Percentiles rank a stretch among this genome's conserved stretches.
phyloP scores from a whole-genome alignment of 345 rosid genomes.

The Gossypium rotundifolium region DNA sequence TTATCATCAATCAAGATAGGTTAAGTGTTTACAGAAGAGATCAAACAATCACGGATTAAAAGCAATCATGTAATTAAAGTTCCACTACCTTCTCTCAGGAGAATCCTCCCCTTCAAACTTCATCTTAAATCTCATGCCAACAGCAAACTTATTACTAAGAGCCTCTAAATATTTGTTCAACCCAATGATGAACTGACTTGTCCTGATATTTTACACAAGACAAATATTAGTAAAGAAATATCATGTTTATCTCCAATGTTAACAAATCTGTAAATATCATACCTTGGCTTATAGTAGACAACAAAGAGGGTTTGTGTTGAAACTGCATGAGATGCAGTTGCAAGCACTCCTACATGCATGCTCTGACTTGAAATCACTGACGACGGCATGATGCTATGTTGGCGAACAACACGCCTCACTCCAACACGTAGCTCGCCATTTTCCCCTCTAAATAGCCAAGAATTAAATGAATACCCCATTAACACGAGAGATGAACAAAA shows the following conservation, averaged over 20 bases:
- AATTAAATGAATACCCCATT: not conserved
- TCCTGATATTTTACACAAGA: slow-evolving; percentile 40
- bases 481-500: not conserved
- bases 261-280: slow-evolving; percentile 2
- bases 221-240: not conserved
- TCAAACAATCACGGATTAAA: slow-evolving; percentile 5
- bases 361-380: slow-evolving; percentile 92
- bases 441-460: slow-evolving; percentile 46
- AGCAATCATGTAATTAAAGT: not conserved
- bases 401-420: slow-evolving; percentile 59
- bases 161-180: slow-evolving; percentile 74
- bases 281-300: slow-evolving; percentile 93
- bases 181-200: slow-evolving; percentile 78
- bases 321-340: slow-evolving; percentile 84
- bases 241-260: not conserved
- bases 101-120: slow-evolving; percentile 89
- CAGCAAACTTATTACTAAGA: slow-evolving; percentile 46
- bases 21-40: slow-evolving; percentile 7
- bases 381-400: slow-evolving; percentile 66
- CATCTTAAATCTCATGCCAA: slow-evolving; percentile 88
- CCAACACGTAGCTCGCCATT: slow-evolving; percentile 76
- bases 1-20: slow-evolving; percentile 9
- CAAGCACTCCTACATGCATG: slow-evolving; percentile 96
- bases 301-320: slow-evolving; percentile 64
- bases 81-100: slow-evolving; percentile 75